Base-by-base conservation (phyloP, 1,284 basidiomycete genomes). In the Tilletia walkeri region DNA sequence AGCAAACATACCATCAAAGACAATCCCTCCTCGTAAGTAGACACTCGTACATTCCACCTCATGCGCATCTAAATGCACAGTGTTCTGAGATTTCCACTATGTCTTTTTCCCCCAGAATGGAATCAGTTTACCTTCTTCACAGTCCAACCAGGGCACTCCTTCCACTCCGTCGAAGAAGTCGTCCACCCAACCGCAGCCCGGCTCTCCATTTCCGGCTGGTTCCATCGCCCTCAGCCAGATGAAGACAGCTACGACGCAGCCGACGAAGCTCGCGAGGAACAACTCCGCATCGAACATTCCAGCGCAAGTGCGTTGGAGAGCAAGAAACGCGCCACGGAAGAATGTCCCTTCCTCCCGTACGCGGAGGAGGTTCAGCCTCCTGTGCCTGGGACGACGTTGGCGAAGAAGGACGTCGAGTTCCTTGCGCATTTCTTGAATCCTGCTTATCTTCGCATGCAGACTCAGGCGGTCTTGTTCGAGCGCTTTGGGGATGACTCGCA, bases 101-200 rank as follows among this genome's bases (percentile, higher is more conserved):
- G 2, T 53, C 50, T 82, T 86, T 84, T 72, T 89, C 93, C 89
- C 0, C 92, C 92, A 14, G 90, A 90, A 76, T 98, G 95, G 94
- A 96, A 97, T 80, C 95, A 98, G 78, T 95, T 97, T 80, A 89
- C 96, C 53, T 94, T 98, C 85, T 99, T 99, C 84, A 91, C 91
- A 91, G 86, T 94, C 86, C 87, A 88, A 76, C 88, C 88, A 0
- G 93, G 95, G 0, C 88, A 89, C 83, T 97, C 94, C 80, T 98
- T 98, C 86, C 95, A 99, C 85, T 92, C 94, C 0, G 95, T 99
- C 6, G 93, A 98, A 82, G 95, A 99, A 84, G 95, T 98, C 30
- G 78, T 79, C 30, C 75, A 79, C 54, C 81, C 81, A 2, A 70
- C 76, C 4, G 73, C 76, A 65, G 73, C 71, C 18, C 68, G 82